Evolutionary conservation across 352 stramenopile species (phyloP), one percentile per base, ranked within the genome.

Genomic region (Proteromonas lacertae): DNA sequence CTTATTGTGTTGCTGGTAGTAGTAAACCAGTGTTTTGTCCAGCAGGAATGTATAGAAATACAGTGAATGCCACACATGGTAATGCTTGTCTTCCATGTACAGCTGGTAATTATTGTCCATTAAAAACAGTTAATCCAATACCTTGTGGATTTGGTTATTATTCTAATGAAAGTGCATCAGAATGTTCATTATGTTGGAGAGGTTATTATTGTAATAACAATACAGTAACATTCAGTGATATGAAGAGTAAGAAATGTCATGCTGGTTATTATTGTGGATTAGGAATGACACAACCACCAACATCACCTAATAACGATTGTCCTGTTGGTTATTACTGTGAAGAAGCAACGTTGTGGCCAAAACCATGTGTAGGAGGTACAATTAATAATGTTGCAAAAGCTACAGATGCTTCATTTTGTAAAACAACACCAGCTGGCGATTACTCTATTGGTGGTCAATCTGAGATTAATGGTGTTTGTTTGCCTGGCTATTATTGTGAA

Each of bases 291-390:
- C 9, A 25, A 4, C 26, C 26, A 4, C 38, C n/a, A 35, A 39
- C 44, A 17, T 29, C 42, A 19, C 14, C 40, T 12, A 17, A 31
- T 14, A 21, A 53, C 23, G 20, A 34, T 25, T 66, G 57, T 52
- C 17, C 19, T 8, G 48, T 64, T 0, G 74, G 74, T 0, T 52
- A 87, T 44, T 88, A 81, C 38, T 90, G 74, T 44, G 67, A 66
- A 9, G 48, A 76, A 12, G 58, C 55, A 12, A 79, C 72, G 0
- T 46, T 52, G 4, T 61, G 52, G 0, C 42, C 53, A 4, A 67
- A 52, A 4, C 66, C 66, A 9, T 86, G 72, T 26, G 64, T 64
- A 16, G 65, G 51, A 3, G 72, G 72, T 13, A 77, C 56, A 1
- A 40, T 41, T 32, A 42, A 35, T 16, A 2, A 2, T 18, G 4